Percentiles rank a stretch among this genome's conserved stretches.
Conservation (phyloP, 2,329 filamentous ascomycete genomes). For the Penicillium decumbens region DNA sequence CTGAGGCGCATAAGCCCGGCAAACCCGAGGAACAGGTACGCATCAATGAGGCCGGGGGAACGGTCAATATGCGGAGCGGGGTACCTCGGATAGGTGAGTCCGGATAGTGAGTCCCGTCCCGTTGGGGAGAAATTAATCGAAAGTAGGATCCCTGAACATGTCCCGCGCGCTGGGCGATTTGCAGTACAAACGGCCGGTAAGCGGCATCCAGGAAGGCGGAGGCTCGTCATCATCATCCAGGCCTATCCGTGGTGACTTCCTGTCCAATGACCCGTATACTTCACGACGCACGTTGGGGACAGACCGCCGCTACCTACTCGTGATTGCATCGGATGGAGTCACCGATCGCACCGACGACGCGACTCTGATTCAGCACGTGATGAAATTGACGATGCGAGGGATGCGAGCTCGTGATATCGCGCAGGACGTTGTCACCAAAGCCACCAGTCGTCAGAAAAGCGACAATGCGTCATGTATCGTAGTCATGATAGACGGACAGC, state of each 20-base stretch:
- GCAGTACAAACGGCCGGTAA: constrained; percentile 37
- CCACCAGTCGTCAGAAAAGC: constrained; percentile 18
- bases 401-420: constrained; percentile 29
- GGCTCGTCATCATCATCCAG: constrained; percentile 19
- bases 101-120: background rate
- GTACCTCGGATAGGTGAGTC: constrained; percentile 29
- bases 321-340: constrained; percentile 33
- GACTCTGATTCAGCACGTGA: constrained; percentile 29
- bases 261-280: constrained; percentile 33
- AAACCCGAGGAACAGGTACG: constrained; percentile 27
- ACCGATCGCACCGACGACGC: constrained; percentile 28
- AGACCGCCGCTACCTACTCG: constrained; percentile 27
- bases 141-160: constrained; percentile 33
- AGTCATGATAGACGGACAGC: constrained; percentile 29
- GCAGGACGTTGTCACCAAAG: constrained; percentile 21
- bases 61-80: constrained; percentile 24
- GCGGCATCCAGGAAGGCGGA: constrained; percentile 19
- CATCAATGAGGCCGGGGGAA: constrained; percentile 33
- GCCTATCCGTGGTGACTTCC: constrained; percentile 25
- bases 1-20: constrained; percentile 31
- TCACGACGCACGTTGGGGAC: constrained; percentile 20
- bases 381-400: constrained; percentile 28
- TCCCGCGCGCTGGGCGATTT: constrained; percentile 36
- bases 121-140: background rate
- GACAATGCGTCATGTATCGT: constrained; percentile 36